Evolutionary conservation across 192 early-diverging fungal genomes (phyloP).

Genomic region (Podochytrium sp.): DNA sequence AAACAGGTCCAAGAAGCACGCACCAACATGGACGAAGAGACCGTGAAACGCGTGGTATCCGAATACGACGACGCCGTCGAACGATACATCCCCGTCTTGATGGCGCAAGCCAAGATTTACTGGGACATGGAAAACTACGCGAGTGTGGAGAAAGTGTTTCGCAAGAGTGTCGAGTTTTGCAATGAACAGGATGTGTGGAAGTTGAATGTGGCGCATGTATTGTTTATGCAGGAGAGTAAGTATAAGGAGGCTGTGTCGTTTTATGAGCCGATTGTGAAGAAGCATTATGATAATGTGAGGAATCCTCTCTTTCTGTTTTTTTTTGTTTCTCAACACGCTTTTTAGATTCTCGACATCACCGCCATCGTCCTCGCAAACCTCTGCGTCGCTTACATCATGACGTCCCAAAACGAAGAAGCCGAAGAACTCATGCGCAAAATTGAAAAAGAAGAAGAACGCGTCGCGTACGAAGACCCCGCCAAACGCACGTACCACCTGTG

Average conservation of each 20-base stretch:
- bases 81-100: constrained; percentile 64
- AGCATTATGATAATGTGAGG: constrained; percentile 62
- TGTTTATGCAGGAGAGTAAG: constrained; percentile 71
- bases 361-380: constrained; percentile 69
- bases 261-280: constrained; percentile 69
- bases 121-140: constrained; percentile 68
- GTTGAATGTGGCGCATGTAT: constrained; percentile 68
- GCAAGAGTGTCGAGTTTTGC: constrained; percentile 69
- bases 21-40: constrained; percentile 62
- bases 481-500: constrained; percentile 66
- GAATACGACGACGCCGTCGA: constrained; percentile 67
- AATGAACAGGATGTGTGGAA: constrained; percentile 72
- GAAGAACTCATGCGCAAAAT: constrained; percentile 70
- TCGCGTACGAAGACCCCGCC: constrained; percentile 59
- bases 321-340: neutral
- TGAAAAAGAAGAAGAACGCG: constrained; percentile 69
- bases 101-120: constrained; percentile 71
- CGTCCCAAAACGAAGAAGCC: constrained; percentile 69
- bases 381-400: constrained; percentile 71
- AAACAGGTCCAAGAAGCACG: constrained; percentile 66
- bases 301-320: neutral
- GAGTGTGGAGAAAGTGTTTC: constrained; percentile 68
- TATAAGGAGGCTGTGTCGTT: constrained; percentile 73
- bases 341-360: constrained; percentile 60
- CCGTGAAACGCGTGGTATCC: constrained; percentile 55